Conservation (phyloP, 2,329 filamentous ascomycete genomes). For the Penicillium fuscoglaucum region DNA sequence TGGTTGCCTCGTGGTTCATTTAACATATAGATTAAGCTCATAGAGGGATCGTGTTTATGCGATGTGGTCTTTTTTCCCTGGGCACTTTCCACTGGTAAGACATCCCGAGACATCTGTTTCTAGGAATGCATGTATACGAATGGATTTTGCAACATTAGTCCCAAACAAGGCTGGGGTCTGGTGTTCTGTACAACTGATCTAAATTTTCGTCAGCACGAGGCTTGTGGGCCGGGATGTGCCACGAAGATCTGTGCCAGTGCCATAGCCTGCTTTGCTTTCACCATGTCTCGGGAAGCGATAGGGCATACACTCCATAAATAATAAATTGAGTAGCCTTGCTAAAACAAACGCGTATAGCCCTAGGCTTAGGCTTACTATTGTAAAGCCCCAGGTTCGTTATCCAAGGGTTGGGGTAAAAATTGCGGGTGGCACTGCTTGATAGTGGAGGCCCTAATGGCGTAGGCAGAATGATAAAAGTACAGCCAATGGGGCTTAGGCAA, state of each 20-base stretch:
- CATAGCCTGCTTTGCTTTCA: conserved; percentile 1
- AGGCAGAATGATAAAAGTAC: conserved; percentile 11
- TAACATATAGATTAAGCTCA: background rate
- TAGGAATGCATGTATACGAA: background rate
- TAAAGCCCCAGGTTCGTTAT: background rate
- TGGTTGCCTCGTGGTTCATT: background rate
- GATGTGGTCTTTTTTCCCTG: background rate
- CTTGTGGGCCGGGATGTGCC: background rate
- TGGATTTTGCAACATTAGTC: background rate
- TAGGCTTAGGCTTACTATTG: background rate
- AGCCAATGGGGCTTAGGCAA: conserved; percentile 4
- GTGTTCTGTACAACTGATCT: background rate
- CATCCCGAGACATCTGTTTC: background rate
- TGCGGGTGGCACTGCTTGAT: conserved; percentile 1
- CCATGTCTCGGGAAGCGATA: background rate
- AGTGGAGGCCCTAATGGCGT: background rate
- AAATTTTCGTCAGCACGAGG: background rate
- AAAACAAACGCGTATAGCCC: background rate
- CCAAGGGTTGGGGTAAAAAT: background rate
- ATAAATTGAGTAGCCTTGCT: conserved; percentile 6
- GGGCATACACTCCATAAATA: background rate
- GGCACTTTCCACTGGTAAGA: background rate
- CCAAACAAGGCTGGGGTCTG: background rate
- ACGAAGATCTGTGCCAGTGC: background rate
- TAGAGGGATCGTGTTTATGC: background rate